Evolutionary conservation across 2,329 filamentous ascomycete species (phyloP), one percentile per base, ranked within the genome.

Genomic region (Amesomyces nigricolor): DNA sequence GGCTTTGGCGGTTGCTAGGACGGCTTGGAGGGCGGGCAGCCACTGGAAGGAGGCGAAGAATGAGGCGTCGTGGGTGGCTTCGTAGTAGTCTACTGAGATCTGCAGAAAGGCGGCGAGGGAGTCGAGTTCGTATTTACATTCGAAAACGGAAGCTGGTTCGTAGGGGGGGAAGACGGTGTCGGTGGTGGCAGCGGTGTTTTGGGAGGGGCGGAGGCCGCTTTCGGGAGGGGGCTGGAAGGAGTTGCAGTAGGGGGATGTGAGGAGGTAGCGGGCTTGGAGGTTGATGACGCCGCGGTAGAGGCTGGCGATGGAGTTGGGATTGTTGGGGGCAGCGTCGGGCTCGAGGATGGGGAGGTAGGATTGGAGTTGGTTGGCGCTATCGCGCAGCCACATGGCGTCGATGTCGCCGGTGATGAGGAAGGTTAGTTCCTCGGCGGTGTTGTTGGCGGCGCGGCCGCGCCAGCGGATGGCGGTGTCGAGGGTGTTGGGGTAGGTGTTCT

Each of bases 101-200:
- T 89, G 83, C 7, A 97, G 77, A 70, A 96, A 96, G 30, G 90
- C 85, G 0, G 91, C 90, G 1, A 96, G 79, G 10, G 88, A 92
- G 73, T 96, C 91, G 45, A 96, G 83, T 72, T 96, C 92, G 70
- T 94, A 96, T 71, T 96, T 96, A 79, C 92, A 96, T 70, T 96
- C 92, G 67, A 94, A 96, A 0, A 95, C 91, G 38, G 85, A 78
- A 2, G 76, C 76, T 1, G 79, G 77, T 64, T 87, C 88, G 26
- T 88, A 86, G 29, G 77, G 72, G 0, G 90, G 88, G 75, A 59
- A 82, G 71, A 75, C 72, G 65, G 71, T 64, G 68, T 89, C 87
- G n/a, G 79, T 78, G 50, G 80, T 81, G 49, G 78, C 78, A 11
- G 78, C 80, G 2, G 75, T 70, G 64, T 87, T 87, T 8, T 71